phyloP scores from a whole-genome alignment of 192 early-diverging fungal genomes.

The Lobosporangium transversale region DNA sequence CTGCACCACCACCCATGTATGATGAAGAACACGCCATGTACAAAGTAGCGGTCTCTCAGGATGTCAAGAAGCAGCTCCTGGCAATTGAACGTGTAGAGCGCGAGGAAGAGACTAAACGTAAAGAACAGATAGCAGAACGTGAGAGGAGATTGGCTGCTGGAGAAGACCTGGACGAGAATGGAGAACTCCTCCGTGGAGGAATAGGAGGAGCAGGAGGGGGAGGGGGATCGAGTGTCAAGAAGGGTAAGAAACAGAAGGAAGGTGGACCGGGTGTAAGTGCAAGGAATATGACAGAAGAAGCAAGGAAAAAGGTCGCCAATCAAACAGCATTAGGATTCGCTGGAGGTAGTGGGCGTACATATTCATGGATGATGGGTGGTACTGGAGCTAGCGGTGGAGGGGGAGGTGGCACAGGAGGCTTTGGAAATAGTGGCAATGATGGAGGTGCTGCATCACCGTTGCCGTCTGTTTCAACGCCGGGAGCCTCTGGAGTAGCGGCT shows the following conservation, averaged over 20 bases:
- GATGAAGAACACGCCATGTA: constrained; percentile 69
- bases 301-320: constrained; percentile 46
- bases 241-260: constrained; percentile 35
- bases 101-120: constrained; percentile 69
- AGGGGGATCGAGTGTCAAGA: constrained; percentile 17
- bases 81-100: constrained; percentile 76
- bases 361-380: constrained; percentile 50
- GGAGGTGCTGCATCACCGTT: constrained; percentile 25
- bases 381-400: constrained; percentile 31
- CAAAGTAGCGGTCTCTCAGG: constrained; percentile 71
- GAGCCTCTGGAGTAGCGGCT: constrained; percentile 5
- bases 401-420: constrained; percentile 10
- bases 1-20: constrained; percentile 67
- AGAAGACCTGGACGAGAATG: constrained; percentile 50
- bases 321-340: constrained; percentile 46
- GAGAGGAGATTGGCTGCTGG: constrained; percentile 48
- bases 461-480: constrained; percentile 16
- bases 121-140: constrained; percentile 56
- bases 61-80: constrained; percentile 74
- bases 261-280: constrained; percentile 58
- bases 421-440: not conserved
- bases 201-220: constrained; percentile 12
- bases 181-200: constrained; percentile 19
- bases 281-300: constrained; percentile 52
- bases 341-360: constrained; percentile 40